Evolutionary conservation across 2,329 filamentous ascomycete species (phyloP), one percentile per base, ranked within the genome.

Genomic region (Metarhizium album): DNA sequence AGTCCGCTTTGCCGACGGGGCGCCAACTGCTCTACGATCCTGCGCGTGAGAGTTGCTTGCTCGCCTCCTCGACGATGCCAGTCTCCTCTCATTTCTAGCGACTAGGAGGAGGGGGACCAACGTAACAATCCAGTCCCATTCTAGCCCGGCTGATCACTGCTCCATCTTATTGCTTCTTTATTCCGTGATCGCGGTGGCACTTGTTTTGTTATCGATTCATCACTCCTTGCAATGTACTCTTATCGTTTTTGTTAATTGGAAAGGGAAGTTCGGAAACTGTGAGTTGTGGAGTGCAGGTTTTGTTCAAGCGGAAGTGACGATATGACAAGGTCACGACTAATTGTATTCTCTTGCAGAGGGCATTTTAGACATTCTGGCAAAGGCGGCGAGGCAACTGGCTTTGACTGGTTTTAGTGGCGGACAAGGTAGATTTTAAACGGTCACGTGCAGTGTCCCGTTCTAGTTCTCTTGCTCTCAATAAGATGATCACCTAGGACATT

Each of bases 1-100:
- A 56, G 70, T 72, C 49, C 70, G 68, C 55, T 72, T 72, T 54
- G 68, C 62, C 56, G 70, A 72, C 51, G 65, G 63, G 54, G 58
- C 64, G 53, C 67, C 66, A 56, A 62, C 65, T 50, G 62, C 62
- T 56, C 58, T 71, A 45, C 63, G 64, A 54, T 60, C 66, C 43
- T 68, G 65, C 56, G 70, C 68, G 56, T 72, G 60, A 70, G 57
- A 54, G 57, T 53, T 55, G 33, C 46, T 47, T 42, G 42, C 42
- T 45, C 18, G 46, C 46, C 45, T 38, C 33, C 11, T 33, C 22
- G 42, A 51, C 23, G 43, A 50, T 16, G 29, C 33, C 22, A 22
- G 20, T n/a, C 33, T 16, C 20, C 23, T 27, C 22, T 20, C 20
- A 22, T 13, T 40, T 35, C 23, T 42, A 40, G 40, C 33, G 31